Base-by-base conservation (phyloP, 2,329 filamentous ascomycete genomes). In the Hypocrella siamensis region DNA sequence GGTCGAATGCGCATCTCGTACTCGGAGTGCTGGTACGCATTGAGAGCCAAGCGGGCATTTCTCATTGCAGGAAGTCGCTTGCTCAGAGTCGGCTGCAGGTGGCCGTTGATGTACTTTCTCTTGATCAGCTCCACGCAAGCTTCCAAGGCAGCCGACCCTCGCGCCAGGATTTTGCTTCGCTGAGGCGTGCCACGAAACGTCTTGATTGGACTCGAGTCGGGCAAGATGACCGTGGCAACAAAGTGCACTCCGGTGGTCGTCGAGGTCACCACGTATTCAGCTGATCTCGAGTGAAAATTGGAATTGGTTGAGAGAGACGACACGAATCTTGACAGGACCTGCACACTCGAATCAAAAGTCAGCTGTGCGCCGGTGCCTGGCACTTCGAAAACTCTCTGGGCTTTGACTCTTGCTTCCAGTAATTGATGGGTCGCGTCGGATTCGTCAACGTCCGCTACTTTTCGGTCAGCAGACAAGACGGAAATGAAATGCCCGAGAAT, bases 81-180 rank as follows among this genome's bases (percentile, higher is more conserved):
- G 15, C 65, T 63, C 37, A 82, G 81, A 0, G 68, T 70, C 0
- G 90, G 82, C 34, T 82, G 67, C 3, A 96, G 62, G 47, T 84
- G 61, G 1, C 75, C 66, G 46, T 94, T 72, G 5, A 98, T 61
- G 37, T 78, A 73, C 3, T 69, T 68, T 32, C 67, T 65, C 36
- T 70, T 62, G 30, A 77, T 63, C 12, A 98, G 63, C 38, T 73
- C 50, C 2, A 84, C 49, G 46, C 86, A 94, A 31, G 79, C 72
- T 45, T 85, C 72, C 48, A 88, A 96, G 1, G 90, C 88, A 3
- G 86, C 88, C 0, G 86, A 83, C 40, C 82, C 83, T 51, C 90
- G 92, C 4, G 90, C 88, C 14, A 79, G 57, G 19, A 75, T 65
- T 52, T 93, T 96, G 35, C 67, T 81, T 6, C 61, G 50, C 34